These are phyloP conservation scores for Nakataea oryzae DNA, from an alignment of 2,329 filamentous ascomycete species.

Conservation along the genomic window DNA sequence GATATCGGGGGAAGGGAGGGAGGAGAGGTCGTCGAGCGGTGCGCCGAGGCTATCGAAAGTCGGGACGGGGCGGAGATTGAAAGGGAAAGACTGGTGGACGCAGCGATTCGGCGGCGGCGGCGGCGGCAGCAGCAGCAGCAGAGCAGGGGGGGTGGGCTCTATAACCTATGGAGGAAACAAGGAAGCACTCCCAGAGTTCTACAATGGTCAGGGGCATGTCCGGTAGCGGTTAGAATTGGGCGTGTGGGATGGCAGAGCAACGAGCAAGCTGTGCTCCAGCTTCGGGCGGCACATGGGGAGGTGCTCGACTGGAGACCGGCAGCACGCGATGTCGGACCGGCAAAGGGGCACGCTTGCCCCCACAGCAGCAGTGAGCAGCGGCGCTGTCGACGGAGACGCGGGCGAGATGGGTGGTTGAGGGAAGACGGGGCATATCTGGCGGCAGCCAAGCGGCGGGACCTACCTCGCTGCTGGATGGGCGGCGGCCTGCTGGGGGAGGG, in stretches of 20 bases:
- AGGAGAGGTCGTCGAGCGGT: neutral
- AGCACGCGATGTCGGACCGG: neutral
- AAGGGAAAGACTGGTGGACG: neutral
- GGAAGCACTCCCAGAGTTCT: too few relatives aligned
- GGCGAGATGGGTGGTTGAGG: neutral
- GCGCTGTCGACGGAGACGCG: neutral
- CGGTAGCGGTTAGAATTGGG: neutral
- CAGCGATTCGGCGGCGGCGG: neutral
- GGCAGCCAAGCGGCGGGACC: neutral
- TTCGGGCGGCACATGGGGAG: neutral
- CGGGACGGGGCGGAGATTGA: neutral
- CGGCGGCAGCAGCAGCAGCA: neutral
- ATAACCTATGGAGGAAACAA: too few relatives aligned
- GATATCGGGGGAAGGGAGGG: neutral
- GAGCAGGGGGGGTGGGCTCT: too few relatives aligned
- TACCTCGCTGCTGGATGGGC: neutral
- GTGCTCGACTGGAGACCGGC: neutral
- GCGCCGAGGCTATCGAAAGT: neutral
- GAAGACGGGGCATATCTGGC: neutral
- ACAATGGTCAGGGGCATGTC: neutral
- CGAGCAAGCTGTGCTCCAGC: neutral
- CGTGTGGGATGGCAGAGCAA: neutral
- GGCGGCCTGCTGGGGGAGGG: neutral
- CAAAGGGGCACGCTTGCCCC: neutral
- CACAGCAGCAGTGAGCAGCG: neutral